Evolutionary conservation across 2,329 filamentous ascomycete species (phyloP), one percentile per base, ranked within the genome.

Genomic region (Lachnellula occidentalis): DNA sequence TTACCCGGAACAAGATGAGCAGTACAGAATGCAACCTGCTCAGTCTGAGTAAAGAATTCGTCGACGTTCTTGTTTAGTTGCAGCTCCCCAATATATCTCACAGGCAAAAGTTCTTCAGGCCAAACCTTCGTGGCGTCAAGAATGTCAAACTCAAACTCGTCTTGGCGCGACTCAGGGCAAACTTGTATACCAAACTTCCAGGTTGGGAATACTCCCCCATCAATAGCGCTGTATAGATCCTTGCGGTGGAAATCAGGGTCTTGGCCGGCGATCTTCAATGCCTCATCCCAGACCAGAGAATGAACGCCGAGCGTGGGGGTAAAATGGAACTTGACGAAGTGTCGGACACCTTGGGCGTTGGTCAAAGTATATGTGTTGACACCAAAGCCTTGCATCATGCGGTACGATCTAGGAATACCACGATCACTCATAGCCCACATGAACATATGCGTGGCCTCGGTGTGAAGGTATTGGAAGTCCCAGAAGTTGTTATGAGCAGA

Each of bases 381-480:
- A 51, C 88, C 88, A 54, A 92, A 92, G 0, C 88, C 88, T 61
- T 92, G 87, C 86, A 92, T 91, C 87, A 91, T 91, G 22, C 88
- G 83, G 71, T 78, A 91, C 0, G 85, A 89, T 2, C 86, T 80
- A 1, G 88, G 88, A 53, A 90, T 90, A 0, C 78, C 77, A 27
- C 87, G 79, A 67, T 91, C 88, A 8, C 82, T 87, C 84, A 90
- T 88, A 31, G 83, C 74, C 87, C 88, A 92, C 76, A 88, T 82
- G 62, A 81, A 87, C 85, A 90, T 90, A 68, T 91, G 87, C 0
- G 86, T 89, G 0, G 86, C 80, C 67, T 92, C 87, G 0, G 81
- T 74, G 63, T 90, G 83, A 58, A 85, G 70, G 59, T 75, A 85
- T 41, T 80, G 75, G 62, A 90, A 90, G 64, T 91, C 87, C 86